Evolutionary conservation across 2,329 filamentous ascomycete genomes (phyloP), one percentile per base, ranked within the genome.

Genomic region (Ascomycota sp.): DNA sequence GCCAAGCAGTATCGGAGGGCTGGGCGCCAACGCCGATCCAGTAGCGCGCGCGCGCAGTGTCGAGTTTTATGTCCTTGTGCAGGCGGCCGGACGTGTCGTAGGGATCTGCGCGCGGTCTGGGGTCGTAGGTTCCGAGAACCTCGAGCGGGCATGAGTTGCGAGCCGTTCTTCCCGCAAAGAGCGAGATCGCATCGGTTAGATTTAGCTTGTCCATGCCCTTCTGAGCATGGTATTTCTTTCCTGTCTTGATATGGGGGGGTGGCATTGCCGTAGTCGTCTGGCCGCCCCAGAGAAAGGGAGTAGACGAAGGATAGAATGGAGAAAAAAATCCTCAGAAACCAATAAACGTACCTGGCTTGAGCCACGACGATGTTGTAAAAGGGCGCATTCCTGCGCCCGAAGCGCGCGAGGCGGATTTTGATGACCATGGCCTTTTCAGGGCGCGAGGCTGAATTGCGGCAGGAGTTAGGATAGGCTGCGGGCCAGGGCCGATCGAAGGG

Each of bases 331-430:
- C n/a, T n/a, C n/a, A n/a, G 7, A n/a, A 19, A 9, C 27, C 23
- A 28, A 26, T 19, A 22, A 25, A 38, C 63, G 39, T 67, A 91
- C 80, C 85, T 75, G 28, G 85, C 85, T 47, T 95, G 86, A 11
- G 83, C 70, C 39, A 98, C 80, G 40, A 95, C 82, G 38, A 98
- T 94, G 59, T 98, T 98, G 66, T 93, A 98, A 44, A 94, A 77
- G 3, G 89, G 86, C n/a, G 69, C 52, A 50, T 92, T 85, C 39
- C 69, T 72, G 52, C 77, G 81, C 49, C 85, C 83, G 52, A 95
- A 93, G 52, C 89, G 85, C 43, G 89, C 80, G 43, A 98, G 73
- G 35, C 89, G 77, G 53, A 98, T 89, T 52, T 79, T 79, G 46
- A 98, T 66, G 37, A 95, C 86, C 89, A 98, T 93, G 42, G 26